Conservation (phyloP, 257 asterid species). For the Nicotiana tomentosiformis region DNA sequence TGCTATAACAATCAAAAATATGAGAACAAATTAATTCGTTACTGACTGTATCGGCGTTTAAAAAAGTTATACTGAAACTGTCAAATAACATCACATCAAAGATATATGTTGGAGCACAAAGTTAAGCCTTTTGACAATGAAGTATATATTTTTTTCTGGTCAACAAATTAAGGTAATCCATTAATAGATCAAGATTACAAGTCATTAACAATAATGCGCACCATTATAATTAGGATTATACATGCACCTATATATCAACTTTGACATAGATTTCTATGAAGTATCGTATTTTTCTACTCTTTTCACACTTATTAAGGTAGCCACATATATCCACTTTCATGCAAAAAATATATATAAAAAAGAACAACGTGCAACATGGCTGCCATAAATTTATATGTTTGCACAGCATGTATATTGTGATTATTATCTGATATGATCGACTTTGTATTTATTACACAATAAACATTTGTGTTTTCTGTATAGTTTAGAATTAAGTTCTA, state of each 20-base stretch:
- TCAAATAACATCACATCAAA: not conserved
- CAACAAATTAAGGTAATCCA: not conserved
- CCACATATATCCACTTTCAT: not conserved
- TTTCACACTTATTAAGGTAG: not conserved
- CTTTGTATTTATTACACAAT: no score
- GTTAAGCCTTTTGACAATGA: not conserved
- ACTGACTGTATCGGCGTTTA: not conserved
- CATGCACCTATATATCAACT: not conserved
- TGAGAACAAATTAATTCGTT: no score
- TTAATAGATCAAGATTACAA: not conserved
- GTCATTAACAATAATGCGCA: not conserved
- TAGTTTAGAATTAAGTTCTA: no score
- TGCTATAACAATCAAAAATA: no score
- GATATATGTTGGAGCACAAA: not conserved
- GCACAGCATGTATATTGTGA: not conserved
- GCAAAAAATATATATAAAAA: not conserved
- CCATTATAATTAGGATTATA: not conserved
- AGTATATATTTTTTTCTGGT: not conserved
- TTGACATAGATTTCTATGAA: not conserved
- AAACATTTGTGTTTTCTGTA: no score
- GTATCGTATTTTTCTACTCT: not conserved
- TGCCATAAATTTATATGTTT: not conserved
- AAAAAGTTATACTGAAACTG: not conserved
- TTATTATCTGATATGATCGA: no score
- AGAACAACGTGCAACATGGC: conserved; percentile 6